Percentiles rank a stretch among this genome's conserved stretches.
Conservation (phyloP, 768 basidiomycete species). For the Pholiota molesta region DNA sequence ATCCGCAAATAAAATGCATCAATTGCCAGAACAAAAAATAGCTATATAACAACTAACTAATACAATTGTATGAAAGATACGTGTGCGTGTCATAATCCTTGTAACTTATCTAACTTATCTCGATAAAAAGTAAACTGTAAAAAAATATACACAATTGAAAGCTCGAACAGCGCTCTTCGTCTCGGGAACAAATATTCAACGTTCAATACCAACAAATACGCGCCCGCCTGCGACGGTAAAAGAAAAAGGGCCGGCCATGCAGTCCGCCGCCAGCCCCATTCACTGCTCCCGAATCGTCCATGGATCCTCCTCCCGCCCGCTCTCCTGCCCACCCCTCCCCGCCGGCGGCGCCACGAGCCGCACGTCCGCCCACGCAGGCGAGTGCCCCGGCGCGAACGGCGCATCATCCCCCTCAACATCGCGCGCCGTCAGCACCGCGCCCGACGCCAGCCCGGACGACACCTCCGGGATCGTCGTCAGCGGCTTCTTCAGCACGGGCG, state of each 20-base stretch:
- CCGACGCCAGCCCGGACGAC: not conserved
- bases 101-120: not conserved
- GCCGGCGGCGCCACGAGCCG: not conserved
- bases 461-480: slow-evolving; percentile 3
- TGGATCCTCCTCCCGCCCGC: not conserved
- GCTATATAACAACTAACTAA: not conserved
- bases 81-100: not conserved
- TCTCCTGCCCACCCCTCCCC: not conserved
- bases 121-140: not conserved
- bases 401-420: not conserved
- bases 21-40: not conserved
- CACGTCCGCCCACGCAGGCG: not conserved
- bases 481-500: not conserved
- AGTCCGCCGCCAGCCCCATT: not conserved
- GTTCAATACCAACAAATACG: not conserved
- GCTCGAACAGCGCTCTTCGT: not conserved
- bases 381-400: not conserved
- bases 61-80: not conserved
- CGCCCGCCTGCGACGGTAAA: not conserved
- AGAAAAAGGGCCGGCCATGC: not conserved
- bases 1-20: no score
- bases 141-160: not conserved
- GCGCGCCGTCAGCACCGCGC: not conserved
- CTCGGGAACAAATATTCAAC: not conserved
- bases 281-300: not conserved